Percentiles rank a stretch among this genome's conserved stretches.
These are phyloP conservation scores for Areca catechu DNA, from an alignment of 176 grass and related monocot genomes.

Conservation along the genomic window DNA sequence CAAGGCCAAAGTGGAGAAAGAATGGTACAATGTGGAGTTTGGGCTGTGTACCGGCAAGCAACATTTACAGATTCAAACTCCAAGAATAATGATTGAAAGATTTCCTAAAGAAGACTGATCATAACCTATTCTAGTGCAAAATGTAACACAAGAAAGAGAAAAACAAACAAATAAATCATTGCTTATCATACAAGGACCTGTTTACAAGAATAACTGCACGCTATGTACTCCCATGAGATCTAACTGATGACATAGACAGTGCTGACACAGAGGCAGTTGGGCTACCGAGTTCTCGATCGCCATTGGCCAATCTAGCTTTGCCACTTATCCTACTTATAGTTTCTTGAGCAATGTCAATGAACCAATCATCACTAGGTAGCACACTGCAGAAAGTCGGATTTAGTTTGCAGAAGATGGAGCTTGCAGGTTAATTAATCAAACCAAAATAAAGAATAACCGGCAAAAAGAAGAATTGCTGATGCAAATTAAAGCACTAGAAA, in stretches of 20 bases:
- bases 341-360: slow-evolving; percentile 73
- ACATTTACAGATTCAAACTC: slow-evolving; percentile 6
- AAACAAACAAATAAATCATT: not conserved
- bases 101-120: not conserved
- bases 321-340: slow-evolving; percentile 64
- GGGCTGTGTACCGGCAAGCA: not conserved
- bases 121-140: not conserved
- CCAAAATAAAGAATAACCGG: too few species aligned
- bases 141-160: slow-evolving; percentile 2
- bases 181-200: slow-evolving; percentile 19
- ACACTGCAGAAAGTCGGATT: slow-evolving; percentile 37
- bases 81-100: slow-evolving; percentile 1
- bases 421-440: not conserved
- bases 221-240: slow-evolving; percentile 52
- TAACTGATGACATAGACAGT: slow-evolving; percentile 73
- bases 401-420: not conserved
- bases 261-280: slow-evolving; percentile 87
- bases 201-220: slow-evolving; percentile 15
- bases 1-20: slow-evolving; percentile 4
- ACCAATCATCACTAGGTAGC: slow-evolving; percentile 72
- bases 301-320: slow-evolving; percentile 49
- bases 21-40: slow-evolving; percentile 17
- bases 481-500: too few species aligned
- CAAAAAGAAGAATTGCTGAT: too few species aligned
- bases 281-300: slow-evolving; percentile 67